Percentiles rank a stretch among this genome's conserved stretches.
phyloP scores from a whole-genome alignment of 1,284 basidiomycete species.

The Ganoderma lingzhi region DNA sequence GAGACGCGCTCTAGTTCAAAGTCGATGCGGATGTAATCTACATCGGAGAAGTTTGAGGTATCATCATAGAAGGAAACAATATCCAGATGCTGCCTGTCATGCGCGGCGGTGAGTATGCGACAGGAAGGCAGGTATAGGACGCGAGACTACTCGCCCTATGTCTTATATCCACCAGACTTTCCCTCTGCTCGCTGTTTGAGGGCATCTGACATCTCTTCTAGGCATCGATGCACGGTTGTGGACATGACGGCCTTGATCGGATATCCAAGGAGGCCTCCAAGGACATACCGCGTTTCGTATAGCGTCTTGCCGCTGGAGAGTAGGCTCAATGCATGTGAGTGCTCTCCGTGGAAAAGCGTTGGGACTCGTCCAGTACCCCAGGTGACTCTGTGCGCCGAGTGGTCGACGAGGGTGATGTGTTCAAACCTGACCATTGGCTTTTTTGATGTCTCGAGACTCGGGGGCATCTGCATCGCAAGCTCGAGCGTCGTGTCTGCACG shows the following conservation, averaged over 20 bases:
- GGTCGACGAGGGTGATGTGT: conserved; percentile 12
- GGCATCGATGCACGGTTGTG: conserved; percentile 51
- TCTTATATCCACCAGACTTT: neutral
- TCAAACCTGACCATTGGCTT: conserved; percentile 10
- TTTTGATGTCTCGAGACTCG: conserved; percentile 5
- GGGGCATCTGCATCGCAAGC: conserved; percentile 14
- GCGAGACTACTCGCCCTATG: neutral
- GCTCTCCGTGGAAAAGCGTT: conserved; percentile 12
- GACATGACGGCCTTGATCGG: conserved; percentile 55
- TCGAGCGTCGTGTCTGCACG: neutral
- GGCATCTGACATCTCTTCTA: conserved; percentile 60
- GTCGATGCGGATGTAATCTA: neutral
- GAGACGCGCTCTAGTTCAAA: neutral
- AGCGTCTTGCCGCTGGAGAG: conserved; percentile 7
- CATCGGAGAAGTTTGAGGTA: neutral
- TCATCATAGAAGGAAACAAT: neutral
- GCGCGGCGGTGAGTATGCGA: neutral
- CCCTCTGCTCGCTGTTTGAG: conserved; percentile 60
- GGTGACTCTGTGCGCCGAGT: neutral
- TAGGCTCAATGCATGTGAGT: conserved; percentile 3
- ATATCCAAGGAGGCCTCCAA: conserved; percentile 63
- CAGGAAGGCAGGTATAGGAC: neutral
- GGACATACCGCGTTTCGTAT: conserved; percentile 69
- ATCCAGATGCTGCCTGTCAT: neutral
- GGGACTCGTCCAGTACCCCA: conserved; percentile 14